A percentile compares a stretch with the other conserved stretches of the same genome.
phyloP scores from a whole-genome alignment of 2,329 filamentous ascomycete genomes.

The Penicillium griseofulvum region DNA sequence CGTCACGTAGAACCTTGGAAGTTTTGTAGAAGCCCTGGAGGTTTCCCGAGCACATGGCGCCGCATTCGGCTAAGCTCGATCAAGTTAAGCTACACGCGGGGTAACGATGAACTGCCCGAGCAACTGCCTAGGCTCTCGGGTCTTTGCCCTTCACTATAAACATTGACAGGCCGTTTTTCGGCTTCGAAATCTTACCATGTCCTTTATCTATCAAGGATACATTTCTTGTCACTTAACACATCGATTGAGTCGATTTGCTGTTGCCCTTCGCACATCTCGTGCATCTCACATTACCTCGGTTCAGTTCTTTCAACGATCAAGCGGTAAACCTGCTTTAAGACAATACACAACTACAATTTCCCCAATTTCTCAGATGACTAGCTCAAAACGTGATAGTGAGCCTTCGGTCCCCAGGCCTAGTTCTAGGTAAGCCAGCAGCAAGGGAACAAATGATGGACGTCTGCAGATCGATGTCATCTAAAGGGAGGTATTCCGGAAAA shows the following conservation, averaged over 20 bases:
- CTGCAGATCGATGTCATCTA: background rate
- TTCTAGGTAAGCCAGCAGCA: constrained; percentile 52
- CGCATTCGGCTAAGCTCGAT: constrained; percentile 18
- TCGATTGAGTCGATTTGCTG: background rate
- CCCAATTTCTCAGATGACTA: constrained; percentile 20
- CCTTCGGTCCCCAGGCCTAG: constrained; percentile 59
- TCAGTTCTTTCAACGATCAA: background rate
- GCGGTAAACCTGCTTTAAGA: constrained; percentile 1
- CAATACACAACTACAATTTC: constrained; percentile 12
- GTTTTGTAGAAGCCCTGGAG: background rate
- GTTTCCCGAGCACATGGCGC: constrained; percentile 15
- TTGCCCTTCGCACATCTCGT: background rate
- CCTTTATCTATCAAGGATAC: background rate
- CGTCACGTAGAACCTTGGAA: background rate
- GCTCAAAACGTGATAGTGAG: constrained; percentile 28
- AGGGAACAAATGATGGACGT: background rate
- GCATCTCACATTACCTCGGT: background rate
- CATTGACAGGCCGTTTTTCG: background rate
- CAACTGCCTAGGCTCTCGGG: constrained; percentile 26
- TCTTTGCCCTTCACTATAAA: constrained; percentile 16
- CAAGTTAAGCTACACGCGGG: constrained; percentile 22
- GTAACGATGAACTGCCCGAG: constrained; percentile 24
- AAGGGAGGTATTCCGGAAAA: background rate
- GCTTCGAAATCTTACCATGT: constrained; percentile 8
- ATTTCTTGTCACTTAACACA: constrained; percentile 3